Evolutionary conservation across 352 stramenopile species (phyloP).

Genomic region (Labyrinthula sp.): DNA sequence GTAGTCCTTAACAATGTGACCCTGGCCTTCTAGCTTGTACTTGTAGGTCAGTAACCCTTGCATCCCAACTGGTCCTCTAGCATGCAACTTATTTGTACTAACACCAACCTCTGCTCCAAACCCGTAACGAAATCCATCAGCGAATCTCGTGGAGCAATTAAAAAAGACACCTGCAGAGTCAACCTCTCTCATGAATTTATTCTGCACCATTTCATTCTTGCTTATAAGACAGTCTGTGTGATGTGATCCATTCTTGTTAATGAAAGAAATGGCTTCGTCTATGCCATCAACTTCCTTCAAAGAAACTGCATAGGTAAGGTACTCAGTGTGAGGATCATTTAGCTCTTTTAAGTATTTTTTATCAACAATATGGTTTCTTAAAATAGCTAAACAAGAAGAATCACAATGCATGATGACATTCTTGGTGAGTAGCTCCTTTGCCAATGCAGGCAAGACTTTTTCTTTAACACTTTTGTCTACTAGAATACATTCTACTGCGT

Average conservation of each 20-base stretch:
- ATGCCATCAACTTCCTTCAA: conserved; percentile 71
- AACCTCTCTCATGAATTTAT: conserved; percentile 54
- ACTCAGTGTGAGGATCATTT: conserved; percentile 61
- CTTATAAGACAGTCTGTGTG: conserved; percentile 93
- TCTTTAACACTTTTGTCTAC: conserved; percentile 63
- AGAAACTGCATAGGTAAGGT: conserved; percentile 70
- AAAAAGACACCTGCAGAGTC: conserved; percentile 93
- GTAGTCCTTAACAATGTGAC: conserved; percentile 25
- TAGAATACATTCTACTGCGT: conserved; percentile 85
- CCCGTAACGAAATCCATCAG: conserved; percentile 87
- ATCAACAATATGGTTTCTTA: neutral
- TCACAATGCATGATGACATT: conserved; percentile 63
- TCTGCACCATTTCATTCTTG: conserved; percentile 53
- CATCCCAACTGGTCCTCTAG: conserved; percentile 67
- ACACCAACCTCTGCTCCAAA: conserved; percentile 91
- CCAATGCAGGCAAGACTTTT: conserved; percentile 47
- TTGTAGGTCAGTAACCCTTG: conserved; percentile 90
- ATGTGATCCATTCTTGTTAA: conserved; percentile 77
- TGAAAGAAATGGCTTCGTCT: conserved; percentile 72
- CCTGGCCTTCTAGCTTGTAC: conserved; percentile 37
- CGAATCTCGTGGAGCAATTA: conserved; percentile 82
- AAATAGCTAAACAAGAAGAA: neutral
- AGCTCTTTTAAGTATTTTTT: neutral
- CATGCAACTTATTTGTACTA: conserved; percentile 83
- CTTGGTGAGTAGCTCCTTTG: conserved; percentile 54